A percentile compares a stretch with the other conserved stretches of the same genome.
These are phyloP conservation scores for Prosopis cineraria DNA, from an alignment of 306 rosid species.

Conservation along the genomic window DNA sequence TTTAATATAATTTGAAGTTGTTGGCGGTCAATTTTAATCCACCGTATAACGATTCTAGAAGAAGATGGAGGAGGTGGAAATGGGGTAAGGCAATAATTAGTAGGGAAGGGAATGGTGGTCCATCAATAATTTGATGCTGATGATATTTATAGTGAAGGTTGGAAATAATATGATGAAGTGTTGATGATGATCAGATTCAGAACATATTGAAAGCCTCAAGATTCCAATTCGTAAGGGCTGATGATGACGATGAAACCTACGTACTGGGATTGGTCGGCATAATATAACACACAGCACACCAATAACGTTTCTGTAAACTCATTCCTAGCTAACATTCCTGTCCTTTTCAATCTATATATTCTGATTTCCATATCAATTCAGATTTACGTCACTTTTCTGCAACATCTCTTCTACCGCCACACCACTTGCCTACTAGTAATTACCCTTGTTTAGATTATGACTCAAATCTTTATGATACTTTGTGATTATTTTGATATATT, in stretches of 20 bases:
- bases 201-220: not conserved
- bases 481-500: no score
- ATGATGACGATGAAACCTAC: slow-evolving; percentile 12
- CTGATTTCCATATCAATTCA: not conserved
- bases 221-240: slow-evolving; percentile 31
- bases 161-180: no score
- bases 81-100: slow-evolving; percentile 54
- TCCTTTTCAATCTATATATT: slow-evolving; percentile 3
- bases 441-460: no score
- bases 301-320: slow-evolving; percentile 34
- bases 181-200: no score
- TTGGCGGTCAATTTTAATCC: slow-evolving; percentile 24
- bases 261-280: slow-evolving; percentile 67
- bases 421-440: not conserved
- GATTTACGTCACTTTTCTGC: slow-evolving; percentile 15
- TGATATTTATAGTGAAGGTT: no score
- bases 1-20: slow-evolving; percentile 9
- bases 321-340: slow-evolving; percentile 10
- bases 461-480: no score
- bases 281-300: slow-evolving; percentile 64
- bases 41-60: not conserved
- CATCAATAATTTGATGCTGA: slow-evolving; percentile 15
- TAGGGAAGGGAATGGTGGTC: slow-evolving; percentile 53
- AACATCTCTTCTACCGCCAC: not conserved
- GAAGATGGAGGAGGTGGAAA: slow-evolving; percentile 35